These are phyloP conservation scores for Globisporangium mamillatum DNA, from an alignment of 352 stramenopile species.

Conservation along the genomic window DNA sequence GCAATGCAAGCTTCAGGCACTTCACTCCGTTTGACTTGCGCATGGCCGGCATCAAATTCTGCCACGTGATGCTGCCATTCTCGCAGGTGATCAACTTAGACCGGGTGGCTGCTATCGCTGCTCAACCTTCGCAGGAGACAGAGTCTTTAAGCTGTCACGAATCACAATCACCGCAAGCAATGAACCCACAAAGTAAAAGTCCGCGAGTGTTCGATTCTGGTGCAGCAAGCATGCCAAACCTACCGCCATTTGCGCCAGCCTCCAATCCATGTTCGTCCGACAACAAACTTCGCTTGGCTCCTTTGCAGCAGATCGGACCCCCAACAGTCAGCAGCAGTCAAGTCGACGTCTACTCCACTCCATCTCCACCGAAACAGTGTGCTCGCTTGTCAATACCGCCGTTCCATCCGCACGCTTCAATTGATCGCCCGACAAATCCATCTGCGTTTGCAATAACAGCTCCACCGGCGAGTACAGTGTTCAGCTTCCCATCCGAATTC, in stretches of 20 bases:
- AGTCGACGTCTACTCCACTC: not conserved
- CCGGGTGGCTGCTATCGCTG: slow-evolving; percentile 11
- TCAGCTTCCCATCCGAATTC: slow-evolving; percentile 27
- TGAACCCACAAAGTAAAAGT: not conserved
- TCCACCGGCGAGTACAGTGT: not conserved
- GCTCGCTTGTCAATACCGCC: not conserved
- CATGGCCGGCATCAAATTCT: slow-evolving; percentile 46
- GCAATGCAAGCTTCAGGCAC: slow-evolving; percentile 23
- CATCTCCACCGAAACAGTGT: not conserved
- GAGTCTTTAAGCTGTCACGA: not conserved
- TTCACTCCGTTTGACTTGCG: slow-evolving; percentile 61
- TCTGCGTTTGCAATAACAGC: not conserved
- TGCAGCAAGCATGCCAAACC: not conserved
- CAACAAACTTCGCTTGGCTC: slow-evolving; percentile 29
- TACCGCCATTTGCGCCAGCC: not conserved
- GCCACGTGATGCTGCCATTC: slow-evolving; percentile 56
- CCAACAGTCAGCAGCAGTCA: not conserved
- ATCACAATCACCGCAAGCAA: not conserved
- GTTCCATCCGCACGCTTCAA: not conserved
- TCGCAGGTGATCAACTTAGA: slow-evolving; percentile 53
- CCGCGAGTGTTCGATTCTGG: not conserved
- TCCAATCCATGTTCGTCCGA: slow-evolving; percentile 1
- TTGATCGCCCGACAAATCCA: not conserved
- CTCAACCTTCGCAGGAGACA: not conserved
- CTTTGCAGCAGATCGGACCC: slow-evolving; percentile 4